Evolutionary conservation across 192 early-diverging fungal species (phyloP), one percentile per base, ranked within the genome.

Genomic region (Umbelopsis vinacea): DNA sequence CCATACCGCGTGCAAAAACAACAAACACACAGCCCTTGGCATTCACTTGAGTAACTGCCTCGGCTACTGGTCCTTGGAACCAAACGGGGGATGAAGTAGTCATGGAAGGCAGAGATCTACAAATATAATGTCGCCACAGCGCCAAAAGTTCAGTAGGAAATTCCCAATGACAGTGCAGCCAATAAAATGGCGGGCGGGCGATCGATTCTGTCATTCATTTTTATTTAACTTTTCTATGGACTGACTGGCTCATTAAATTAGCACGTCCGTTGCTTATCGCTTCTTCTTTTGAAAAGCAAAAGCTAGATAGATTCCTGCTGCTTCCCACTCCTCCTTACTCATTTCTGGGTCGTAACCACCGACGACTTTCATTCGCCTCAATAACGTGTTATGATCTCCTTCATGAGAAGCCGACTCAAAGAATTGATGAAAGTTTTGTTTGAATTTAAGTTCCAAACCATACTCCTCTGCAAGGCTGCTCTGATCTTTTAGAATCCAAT

Each of bases 251-350:
- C 22, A 60, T 60, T 12, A 35, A 60, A 35, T 35, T 35, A 17
- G 21, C 3, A 37, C 12, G 26, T 2, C 26, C 46, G 26, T n/a
- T n/a, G n/a, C n/a, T 11, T 74, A 68, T 76, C 24, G 72, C 55
- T 70, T 79, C n/a, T n/a, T n/a, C 73, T 92, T 92, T 75, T 79
- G 77, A 83, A 92, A 92, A n/a, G 86, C 92, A 77, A 94, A 91
- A 0, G 86, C 89, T 53, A 87, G 76, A 71, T 93, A 93, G 38
- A 93, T 71, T 7, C 93, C 92, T 22, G 91, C 88, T 4, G 92
- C 94, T 67, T 98, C 96, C 97, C 97, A 99, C 75, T 99, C 94
- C 38, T 95, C 95, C 0, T 76, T 71, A 1, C 90, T 87, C 43
- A 98, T 89, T 35, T 76, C 76, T 8, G 84, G 84, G 1, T 89